phyloP scores from a whole-genome alignment of 1,139 yeast species.

The Hemisphaericaspora xylofermentans region DNA sequence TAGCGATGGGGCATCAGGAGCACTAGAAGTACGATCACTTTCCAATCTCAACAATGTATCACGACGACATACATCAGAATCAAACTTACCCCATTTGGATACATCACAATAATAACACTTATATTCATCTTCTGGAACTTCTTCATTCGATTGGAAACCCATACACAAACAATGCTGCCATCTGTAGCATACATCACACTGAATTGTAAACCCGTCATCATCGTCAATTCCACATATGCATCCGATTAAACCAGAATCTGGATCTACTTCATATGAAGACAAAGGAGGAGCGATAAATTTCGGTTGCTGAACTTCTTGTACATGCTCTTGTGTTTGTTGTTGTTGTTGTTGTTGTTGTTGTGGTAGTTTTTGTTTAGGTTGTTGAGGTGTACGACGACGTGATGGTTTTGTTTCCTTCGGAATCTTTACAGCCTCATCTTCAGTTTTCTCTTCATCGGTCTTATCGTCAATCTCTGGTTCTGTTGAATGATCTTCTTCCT shows the following conservation, averaged over 20 bases:
- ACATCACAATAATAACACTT: conserved; percentile 78
- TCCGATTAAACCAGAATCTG: conserved; percentile 82
- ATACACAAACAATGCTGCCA: conserved; percentile 96
- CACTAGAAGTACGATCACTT: conserved; percentile 12
- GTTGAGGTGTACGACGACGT: neutral
- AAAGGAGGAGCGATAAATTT: conserved; percentile 30
- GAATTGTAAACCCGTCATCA: conserved; percentile 94
- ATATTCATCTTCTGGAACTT: conserved; percentile 78
- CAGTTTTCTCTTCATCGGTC: conserved; percentile 18
- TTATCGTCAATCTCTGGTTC: conserved; percentile 20
- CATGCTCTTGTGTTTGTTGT: neutral
- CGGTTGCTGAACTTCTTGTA: neutral
- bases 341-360: neutral
- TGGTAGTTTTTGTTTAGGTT: conserved; percentile 1
- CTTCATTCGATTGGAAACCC: conserved; percentile 67
- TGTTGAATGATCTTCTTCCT: conserved; percentile 13
- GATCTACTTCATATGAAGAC: conserved; percentile 58
- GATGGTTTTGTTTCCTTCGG: neutral
- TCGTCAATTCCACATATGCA: conserved; percentile 88
- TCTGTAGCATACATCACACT: conserved; percentile 85
- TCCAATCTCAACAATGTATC: conserved; percentile 36
- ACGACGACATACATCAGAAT: conserved; percentile 39
- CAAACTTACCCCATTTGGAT: conserved; percentile 48
- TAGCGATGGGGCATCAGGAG: neutral
- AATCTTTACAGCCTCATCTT: conserved; percentile 2